Conservation (phyloP, 495 filamentous ascomycete species). For the Arthonia radiata region DNA sequence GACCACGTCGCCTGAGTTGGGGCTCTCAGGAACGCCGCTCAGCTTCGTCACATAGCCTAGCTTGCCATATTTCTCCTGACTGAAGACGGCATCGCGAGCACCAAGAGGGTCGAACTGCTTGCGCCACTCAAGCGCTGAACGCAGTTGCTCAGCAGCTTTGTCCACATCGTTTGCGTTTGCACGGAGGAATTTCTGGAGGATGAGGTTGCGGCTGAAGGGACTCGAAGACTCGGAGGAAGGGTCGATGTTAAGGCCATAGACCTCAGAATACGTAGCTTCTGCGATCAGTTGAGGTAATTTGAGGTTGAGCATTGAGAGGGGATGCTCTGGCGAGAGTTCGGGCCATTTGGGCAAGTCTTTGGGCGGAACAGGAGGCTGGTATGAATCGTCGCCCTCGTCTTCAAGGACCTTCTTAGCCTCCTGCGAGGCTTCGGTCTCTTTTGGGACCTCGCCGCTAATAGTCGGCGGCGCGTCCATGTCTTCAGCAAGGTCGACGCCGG, state of each 20-base stretch:
- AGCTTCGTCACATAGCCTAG: slow-evolving; percentile 29
- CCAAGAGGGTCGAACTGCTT: slow-evolving; percentile 29
- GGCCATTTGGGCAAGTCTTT: no score
- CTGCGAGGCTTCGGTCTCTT: no score
- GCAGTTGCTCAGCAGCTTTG: slow-evolving; percentile 49
- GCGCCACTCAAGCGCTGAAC: slow-evolving; percentile 57
- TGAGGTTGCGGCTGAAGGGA: slow-evolving; percentile 48
- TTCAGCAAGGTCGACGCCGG: no score
- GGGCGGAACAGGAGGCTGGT: no score
- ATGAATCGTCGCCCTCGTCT: no score
- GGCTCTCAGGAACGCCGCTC: slow-evolving; percentile 13
- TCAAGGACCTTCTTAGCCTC: no score
- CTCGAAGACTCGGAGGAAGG: slow-evolving; percentile 18
- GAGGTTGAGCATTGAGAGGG: slow-evolving; percentile 8
- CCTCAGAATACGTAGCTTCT: slow-evolving; percentile 32
- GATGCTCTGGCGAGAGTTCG: slow-evolving; percentile 6
- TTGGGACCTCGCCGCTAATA: no score
- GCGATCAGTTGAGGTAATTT: slow-evolving; percentile 17
- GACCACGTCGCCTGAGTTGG: slow-evolving; percentile 21
- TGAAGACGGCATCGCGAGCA: slow-evolving; percentile 20
- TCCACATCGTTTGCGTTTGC: slow-evolving; percentile 55
- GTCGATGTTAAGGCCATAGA: slow-evolving; percentile 45
- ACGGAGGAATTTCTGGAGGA: slow-evolving; percentile 76
- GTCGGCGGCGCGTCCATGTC: no score
- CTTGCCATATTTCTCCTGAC: slow-evolving; percentile 28